Conservation (phyloP, 164 flowering plant species). For the grape (Vitis vinifera) region DNA sequence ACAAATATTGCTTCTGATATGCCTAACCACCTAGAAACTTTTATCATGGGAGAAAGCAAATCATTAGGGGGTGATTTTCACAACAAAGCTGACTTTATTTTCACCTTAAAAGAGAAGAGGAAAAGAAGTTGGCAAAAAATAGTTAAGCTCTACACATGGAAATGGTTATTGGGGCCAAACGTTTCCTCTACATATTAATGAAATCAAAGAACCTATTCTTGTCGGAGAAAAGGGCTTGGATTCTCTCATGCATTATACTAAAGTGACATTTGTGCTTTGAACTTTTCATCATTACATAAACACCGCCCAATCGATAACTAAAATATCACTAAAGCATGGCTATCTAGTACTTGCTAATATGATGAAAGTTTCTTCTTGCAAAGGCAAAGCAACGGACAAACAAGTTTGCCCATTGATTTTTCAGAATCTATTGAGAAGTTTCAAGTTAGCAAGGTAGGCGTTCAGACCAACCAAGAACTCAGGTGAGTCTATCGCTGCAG, state of each 20-base stretch:
- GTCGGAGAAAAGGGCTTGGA: not conserved
- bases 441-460: too few species aligned
- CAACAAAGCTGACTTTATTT: not conserved
- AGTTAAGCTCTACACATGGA: not conserved
- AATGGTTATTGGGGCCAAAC: not conserved
- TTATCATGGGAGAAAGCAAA: not conserved
- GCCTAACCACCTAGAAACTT: not conserved
- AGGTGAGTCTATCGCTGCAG: too few species aligned
- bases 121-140: not conserved
- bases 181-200: not conserved
- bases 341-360: not conserved
- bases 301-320: not conserved
- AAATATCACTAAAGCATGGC: not conserved
- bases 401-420: not conserved
- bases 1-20: not conserved
- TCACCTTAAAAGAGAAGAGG: not conserved
- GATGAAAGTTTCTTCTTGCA: not conserved
- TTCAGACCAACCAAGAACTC: too few species aligned
- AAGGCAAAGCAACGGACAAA: not conserved
- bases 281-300: conserved; percentile 15
- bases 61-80: not conserved
- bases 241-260: not conserved
- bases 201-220: conserved; percentile 9
- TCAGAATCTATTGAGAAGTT: too few species aligned
- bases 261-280: conserved; percentile 11